Evolutionary conservation across 371 early-diverging fungal genomes (phyloP), one percentile per base, ranked within the genome.

Genomic region (Mortierella sp.): DNA sequence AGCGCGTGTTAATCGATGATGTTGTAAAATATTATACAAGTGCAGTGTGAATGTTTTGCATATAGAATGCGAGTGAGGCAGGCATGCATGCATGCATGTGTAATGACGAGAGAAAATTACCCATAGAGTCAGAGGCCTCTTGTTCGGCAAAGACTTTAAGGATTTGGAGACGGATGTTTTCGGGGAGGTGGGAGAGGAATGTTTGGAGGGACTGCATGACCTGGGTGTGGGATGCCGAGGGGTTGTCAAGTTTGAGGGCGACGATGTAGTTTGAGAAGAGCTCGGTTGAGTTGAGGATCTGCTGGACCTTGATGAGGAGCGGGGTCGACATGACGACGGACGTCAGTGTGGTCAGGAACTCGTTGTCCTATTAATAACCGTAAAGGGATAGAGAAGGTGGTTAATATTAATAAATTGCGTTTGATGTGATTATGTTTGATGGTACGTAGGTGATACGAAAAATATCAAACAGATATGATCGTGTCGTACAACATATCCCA

Each of bases 141-240:
- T 85, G 84, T 49, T 89, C 89, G 0, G 88, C 88, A 80, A 89
- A 89, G 72, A 89, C 87, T 58, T 68, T 83, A 49, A 82, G 78
- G 75, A 89, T 82, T 55, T 86, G 74, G 32, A 83, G 75, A 14
- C 85, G 60, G 43, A 73, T 88, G 46, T 48, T 44, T 44, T 87
- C 89, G 11, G 83, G 83, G 35, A 83, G 38, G 18, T 56, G 65
- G 3, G 83, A 82, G 43, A 89, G 79, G 78, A 89, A 89, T 24
- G 80, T 77, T 74, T 89, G 87, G n/a, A 89, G 82, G 44, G 87
- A 83, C 73, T 80, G 80, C 89, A 89, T 89, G 73, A 89, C 89
- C 77, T 89, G 83, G 16, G 86, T 79, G 75, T 89, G 89, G 38
- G 88, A 88, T 24, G 89, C 88, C 0, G 88, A 88, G 27, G 84